Conservation (phyloP, 352 stramenopile genomes). For the Globisporangium acanthophoron region DNA sequence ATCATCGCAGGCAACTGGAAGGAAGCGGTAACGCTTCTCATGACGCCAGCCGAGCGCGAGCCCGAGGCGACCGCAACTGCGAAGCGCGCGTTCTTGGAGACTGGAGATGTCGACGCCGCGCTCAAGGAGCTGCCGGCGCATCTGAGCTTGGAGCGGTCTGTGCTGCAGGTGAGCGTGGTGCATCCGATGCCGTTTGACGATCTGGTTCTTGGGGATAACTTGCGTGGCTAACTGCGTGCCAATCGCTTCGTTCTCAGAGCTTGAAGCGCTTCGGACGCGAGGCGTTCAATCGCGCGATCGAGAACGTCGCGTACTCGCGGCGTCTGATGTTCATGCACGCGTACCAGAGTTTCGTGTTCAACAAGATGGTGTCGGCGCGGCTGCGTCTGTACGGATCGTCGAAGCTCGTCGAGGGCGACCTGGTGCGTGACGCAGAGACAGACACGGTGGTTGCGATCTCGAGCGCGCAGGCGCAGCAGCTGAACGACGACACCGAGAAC, state of each 20-base stretch:
- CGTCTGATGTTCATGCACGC: conserved; percentile 72
- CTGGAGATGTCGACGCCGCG: conserved; percentile 38
- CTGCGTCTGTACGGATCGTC: conserved; percentile 28
- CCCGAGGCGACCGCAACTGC: conserved; percentile 21
- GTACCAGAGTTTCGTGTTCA: conserved; percentile 79
- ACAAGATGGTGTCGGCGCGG: conserved; percentile 47
- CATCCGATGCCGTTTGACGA: neutral
- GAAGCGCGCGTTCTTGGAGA: conserved; percentile 46
- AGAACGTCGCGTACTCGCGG: conserved; percentile 44
- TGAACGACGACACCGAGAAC: conserved; percentile 26
- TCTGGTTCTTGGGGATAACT: neutral
- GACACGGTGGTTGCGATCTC: conserved; percentile 27
- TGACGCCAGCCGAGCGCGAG: conserved; percentile 35
- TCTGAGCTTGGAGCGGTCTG: conserved; percentile 41
- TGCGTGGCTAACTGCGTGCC: neutral
- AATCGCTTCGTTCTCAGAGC: conserved; percentile 12
- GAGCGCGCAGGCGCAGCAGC: conserved; percentile 23
- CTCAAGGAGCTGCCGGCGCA: conserved; percentile 48
- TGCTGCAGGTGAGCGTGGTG: conserved; percentile 33
- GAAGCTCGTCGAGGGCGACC: conserved; percentile 47
- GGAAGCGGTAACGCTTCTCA: conserved; percentile 36
- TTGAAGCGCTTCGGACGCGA: conserved; percentile 52
- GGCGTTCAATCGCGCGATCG: conserved; percentile 50
- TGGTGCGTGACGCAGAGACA: conserved; percentile 27
- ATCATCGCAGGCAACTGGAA: conserved; percentile 62